Percentiles rank a stretch among this genome's conserved stretches.
Conservation (phyloP, 805 yeast species). For the Candida suzukii region DNA sequence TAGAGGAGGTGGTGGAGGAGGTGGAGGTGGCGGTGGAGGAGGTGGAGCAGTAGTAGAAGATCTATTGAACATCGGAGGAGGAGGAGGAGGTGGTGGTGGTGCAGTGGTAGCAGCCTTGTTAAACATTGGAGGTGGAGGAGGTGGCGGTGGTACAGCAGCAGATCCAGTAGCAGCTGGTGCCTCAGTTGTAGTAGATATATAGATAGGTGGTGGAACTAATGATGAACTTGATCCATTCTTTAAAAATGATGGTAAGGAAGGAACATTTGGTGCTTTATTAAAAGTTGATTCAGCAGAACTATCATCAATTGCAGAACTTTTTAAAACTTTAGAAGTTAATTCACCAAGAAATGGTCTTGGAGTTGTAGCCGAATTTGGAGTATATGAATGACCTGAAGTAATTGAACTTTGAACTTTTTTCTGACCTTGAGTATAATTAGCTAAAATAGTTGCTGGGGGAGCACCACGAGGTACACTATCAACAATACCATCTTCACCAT, state of each 20-base stretch:
- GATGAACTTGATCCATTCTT: too few relatives aligned
- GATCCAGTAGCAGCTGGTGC: conserved; percentile 5
- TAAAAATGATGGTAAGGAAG: too few relatives aligned
- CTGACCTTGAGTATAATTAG: conserved; percentile 4
- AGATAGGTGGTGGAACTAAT: too few relatives aligned
- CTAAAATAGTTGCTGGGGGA: background rate
- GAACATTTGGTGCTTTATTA: background rate
- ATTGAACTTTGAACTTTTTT: background rate
- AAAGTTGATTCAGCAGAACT: background rate
- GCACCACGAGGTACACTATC: background rate
- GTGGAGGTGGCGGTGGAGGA: conserved; percentile 20
- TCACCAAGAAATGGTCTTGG: conserved; percentile 42
- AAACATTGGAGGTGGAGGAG: conserved; percentile 13
- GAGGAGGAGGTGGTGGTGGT: conserved; percentile 29
- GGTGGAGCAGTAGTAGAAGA: background rate
- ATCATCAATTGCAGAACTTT: conserved; percentile 7
- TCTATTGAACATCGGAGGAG: conserved; percentile 16
- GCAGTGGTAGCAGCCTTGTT: conserved; percentile 20
- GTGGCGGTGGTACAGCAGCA: conserved; percentile 21
- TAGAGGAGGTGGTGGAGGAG: conserved; percentile 16
- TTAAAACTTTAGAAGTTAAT: conserved; percentile 41
- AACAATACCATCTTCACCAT: conserved; percentile 15
- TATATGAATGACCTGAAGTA: background rate
- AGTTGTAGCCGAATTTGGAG: background rate
- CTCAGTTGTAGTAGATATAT: background rate